Base-by-base conservation (phyloP, 163 green algal species). In the Chlamydomonas reinhardtii region DNA sequence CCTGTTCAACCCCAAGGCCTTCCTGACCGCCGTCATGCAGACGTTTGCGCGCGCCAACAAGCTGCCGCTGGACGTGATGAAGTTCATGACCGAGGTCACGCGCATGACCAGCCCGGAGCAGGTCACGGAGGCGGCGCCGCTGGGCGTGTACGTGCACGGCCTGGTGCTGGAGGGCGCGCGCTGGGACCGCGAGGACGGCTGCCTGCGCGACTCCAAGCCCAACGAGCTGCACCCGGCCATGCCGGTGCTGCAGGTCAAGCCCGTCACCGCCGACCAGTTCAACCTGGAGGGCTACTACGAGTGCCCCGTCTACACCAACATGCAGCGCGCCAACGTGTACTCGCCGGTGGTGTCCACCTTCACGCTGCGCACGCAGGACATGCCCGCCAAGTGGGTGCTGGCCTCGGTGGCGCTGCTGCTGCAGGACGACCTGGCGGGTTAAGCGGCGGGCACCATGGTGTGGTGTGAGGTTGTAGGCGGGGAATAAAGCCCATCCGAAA, bases 1-100 rank as follows among this genome's bases (percentile, higher is more conserved):
- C 27, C 86, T 98, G 65, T 98, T 98, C 93, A 98, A 98, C 89
- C 94, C 96, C 82, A 98, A 98, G 95, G 96, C 96, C 43, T 98
- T 97, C 92, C 89, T 98, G 52, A 98, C 96, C 8, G 94, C 96
- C 16, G 95, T 98, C 66, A 96, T 97, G 95, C 96, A 98, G 94
- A 95, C 92, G 43, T 97, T 96, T 78, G 96, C 96, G 11, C 95
- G 96, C 34, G 91, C 93, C 74, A 94, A 96, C 89, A 94, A 94
- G 76, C 92, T 98, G 82, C 96, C 96, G 12, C 89, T 98, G 54
- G 96, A 98, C 83, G 94, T 96, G 43, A 97, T 98, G 94, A 92
- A 93, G 68, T 98, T 97, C 78, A 93, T 97, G 88, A 97, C 94
- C 19, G 93, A 97, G 77, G 89, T 96, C n/a, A 96, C 93, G 12